Conservation (phyloP, 2,329 filamentous ascomycete species). For the Aspergillus transmontanensis region DNA sequence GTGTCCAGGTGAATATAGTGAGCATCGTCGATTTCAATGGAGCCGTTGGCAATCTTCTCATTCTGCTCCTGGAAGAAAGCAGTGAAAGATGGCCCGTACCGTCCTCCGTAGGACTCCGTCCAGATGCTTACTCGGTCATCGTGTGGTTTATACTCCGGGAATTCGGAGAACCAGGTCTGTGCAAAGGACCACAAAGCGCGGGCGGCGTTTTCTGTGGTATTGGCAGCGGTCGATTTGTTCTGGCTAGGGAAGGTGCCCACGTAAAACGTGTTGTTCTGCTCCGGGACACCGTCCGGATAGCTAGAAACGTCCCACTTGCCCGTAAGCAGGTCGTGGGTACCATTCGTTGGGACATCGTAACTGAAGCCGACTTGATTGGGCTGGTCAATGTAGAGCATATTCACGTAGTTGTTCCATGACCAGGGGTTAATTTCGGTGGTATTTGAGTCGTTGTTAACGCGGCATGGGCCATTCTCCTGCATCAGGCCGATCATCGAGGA, state of each 20-base stretch:
- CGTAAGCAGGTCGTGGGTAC: conserved; percentile 37
- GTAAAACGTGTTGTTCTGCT: conserved; percentile 56
- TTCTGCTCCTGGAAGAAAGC: conserved; percentile 47
- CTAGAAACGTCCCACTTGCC: conserved; percentile 28
- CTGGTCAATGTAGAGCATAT: conserved; percentile 72
- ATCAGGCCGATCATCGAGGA: conserved; percentile 60
- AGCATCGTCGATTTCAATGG: conserved; percentile 28
- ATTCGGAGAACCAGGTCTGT: conserved; percentile 64
- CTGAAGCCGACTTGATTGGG: conserved; percentile 63
- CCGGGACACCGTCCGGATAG: conserved; percentile 28
- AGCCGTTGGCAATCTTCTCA: conserved; percentile 39
- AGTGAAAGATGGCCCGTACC: conserved; percentile 46
- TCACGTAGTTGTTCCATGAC: conserved; percentile 65
- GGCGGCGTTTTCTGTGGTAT: conserved; percentile 56
- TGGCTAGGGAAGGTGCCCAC: conserved; percentile 56
- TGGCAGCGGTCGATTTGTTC: conserved; percentile 48
- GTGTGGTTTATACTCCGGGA: conserved; percentile 63
- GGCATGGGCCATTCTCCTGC: conserved; percentile 57
- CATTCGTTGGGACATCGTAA: conserved; percentile 50
- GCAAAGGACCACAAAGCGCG: conserved; percentile 61
- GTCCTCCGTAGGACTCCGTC: conserved; percentile 51
- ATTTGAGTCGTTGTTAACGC: conserved; percentile 55
- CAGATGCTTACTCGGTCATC: conserved; percentile 53
- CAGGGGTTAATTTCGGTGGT: conserved; percentile 58
- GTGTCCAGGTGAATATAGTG: conserved; percentile 53